Evolutionary conservation across 139 green algal species (phyloP), one percentile per base, ranked within the genome.

Genomic region (Picochlorum sp.): DNA sequence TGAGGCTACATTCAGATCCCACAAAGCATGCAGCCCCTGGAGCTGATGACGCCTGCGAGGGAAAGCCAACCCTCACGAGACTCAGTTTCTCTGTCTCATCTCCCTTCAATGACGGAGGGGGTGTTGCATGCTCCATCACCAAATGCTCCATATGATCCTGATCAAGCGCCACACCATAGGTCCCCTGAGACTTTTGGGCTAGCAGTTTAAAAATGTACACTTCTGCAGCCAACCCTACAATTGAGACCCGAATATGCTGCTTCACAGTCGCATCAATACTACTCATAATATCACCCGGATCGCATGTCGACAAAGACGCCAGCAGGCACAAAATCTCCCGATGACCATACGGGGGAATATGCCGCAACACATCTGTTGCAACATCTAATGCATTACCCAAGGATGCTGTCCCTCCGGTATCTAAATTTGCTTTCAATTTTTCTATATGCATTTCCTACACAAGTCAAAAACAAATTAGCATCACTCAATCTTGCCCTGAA

Each of bases 341-440:
- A 61, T 90, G 81, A 15, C 89, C 94, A 65, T 98, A 98, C 0
- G 89, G 75, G 0, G 94, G 94, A 5, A 85, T 76, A 21, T 70
- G 67, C 4, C 61, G 61, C 20, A 98, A 78, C 24, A 77, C 37
- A 1, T 76, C 77, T 2, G 82, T 58, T 1, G 74, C 67, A 38
- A 87, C 20, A n/a, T 96, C 84, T 34, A 98, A 65, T 0, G 61
- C 86, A 63, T 97, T 97, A 71, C 95, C 84, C 30, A 95, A 71
- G 1, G 88, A 96, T 1, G 81, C 83, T 5, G 81, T 70, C 7
- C 88, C 89, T 3, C 68, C 65, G 2, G 81, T 66, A 30, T 84
- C 78, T 66, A 85, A 26, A 49, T 49, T 57, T 13, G 21, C 20
- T 20, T 67, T 71, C 34, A 91, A 71, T 57, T 74, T 66, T 41